Evolutionary conservation across 2,329 filamentous ascomycete genomes (phyloP), one percentile per base, ranked within the genome.

Genomic region (Thielaviopsis populi): DNA sequence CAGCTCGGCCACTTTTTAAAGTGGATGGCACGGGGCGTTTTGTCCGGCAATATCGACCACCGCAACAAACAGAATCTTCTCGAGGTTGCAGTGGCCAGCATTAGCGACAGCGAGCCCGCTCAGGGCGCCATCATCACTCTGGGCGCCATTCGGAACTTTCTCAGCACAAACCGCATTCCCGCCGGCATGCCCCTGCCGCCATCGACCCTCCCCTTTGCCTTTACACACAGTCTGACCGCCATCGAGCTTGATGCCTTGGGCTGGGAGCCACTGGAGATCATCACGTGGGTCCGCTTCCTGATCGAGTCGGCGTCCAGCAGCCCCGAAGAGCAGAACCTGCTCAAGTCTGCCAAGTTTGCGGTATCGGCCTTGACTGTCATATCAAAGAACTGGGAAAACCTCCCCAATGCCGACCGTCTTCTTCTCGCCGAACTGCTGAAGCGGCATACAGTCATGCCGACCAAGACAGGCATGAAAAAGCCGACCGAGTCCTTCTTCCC

Each of bases 401-500:
- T 66, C 27, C 19, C 65, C 15, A 62, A 61, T 27, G 13, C 65
- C 13, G 65, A 66, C 48, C 65, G 65, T 33, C 37, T 40, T 11
- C 22, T 59, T n/a, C 54, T 66, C 11, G 42, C 59, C 15, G 59
- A 64, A 50, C 74, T 90, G 3, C 76, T 97, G 2, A 81, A 84
- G 62, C 76, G 80, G 1, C 79, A 87, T 60, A 82, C 89, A 0
- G 82, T 95, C 33, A 89, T 99, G 71, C 94, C 94, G 0, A 97
- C 94, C 0, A 96, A 90, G 71, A 75, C 86, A 68, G 94, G 94
- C 7, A 95, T 99, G 91, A 87, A 79, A 69, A 88, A 83, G 68
- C 94, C 94, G 3, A 76, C 78, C 2, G 91, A 97, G 68, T 86
- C 94, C 0, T 99, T 96, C 73, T 96, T 99, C 70, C 84, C 89